Conservation (phyloP, 164 flowering plant species). For the Taxillus chinensis region DNA sequence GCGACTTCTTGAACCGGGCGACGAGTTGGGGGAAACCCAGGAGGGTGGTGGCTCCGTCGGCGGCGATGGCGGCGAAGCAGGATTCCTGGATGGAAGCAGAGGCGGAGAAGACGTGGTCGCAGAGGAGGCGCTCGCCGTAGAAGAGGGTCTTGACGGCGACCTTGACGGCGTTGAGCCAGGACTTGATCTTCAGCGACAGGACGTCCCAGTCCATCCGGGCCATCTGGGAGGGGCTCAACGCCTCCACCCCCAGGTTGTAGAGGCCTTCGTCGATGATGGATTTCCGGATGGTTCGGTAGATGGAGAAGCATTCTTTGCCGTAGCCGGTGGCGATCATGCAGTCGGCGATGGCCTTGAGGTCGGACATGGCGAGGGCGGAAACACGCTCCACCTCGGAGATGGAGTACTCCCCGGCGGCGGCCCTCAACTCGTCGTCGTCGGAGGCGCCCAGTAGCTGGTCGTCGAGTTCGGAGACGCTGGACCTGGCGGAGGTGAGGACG, state of each 20-base stretch:
- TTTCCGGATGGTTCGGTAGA: constrained; percentile 45
- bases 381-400: constrained; percentile 23
- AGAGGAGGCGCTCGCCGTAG: constrained; percentile 50
- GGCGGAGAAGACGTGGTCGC: constrained; percentile 53
- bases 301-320: constrained; percentile 55
- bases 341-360: constrained; percentile 55
- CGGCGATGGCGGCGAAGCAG: constrained; percentile 37
- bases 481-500: constrained; percentile 1
- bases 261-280: constrained; percentile 64
- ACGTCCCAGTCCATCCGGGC: constrained; percentile 57
- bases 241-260: constrained; percentile 45
- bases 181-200: constrained; percentile 38
- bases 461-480: constrained; percentile 30
- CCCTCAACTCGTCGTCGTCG: constrained; percentile 21
- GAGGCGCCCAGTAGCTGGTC: constrained; percentile 10
- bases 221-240: constrained; percentile 18
- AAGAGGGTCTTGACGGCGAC: constrained; percentile 45
- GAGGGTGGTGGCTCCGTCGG: constrained; percentile 28
- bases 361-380: constrained; percentile 34
- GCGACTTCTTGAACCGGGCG: constrained; percentile 40
- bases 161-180: constrained; percentile 48
- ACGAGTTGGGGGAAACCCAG: constrained; percentile 45
- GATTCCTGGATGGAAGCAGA: constrained; percentile 38
- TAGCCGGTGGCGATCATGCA: constrained; percentile 72
- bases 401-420: constrained; percentile 11